Percentiles rank a stretch among this genome's conserved stretches.
Evolutionary conservation across 441 rosid species (phyloP).

Genomic region (Macaranga tanarius): DNA sequence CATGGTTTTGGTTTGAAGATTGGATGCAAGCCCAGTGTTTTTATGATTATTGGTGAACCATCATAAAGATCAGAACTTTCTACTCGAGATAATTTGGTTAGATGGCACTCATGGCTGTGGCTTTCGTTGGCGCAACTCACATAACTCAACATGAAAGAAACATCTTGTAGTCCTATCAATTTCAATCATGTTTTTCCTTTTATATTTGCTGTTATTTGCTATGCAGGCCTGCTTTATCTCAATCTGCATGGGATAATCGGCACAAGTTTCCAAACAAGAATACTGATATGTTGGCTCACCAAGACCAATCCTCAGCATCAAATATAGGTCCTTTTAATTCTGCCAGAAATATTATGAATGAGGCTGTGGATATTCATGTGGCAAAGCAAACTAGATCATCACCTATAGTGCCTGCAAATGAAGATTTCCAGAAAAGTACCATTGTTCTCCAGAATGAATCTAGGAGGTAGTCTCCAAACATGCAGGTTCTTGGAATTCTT

Average conservation of each 20-base stretch:
- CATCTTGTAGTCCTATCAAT: neutral
- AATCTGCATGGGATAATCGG: slow-evolving; percentile 39
- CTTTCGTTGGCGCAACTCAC: neutral
- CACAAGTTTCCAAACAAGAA: slow-evolving; percentile 35
- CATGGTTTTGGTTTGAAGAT: neutral
- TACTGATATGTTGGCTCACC: slow-evolving; percentile 30
- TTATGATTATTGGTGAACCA: neutral
- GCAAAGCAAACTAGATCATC: slow-evolving; percentile 49
- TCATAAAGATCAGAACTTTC: neutral
- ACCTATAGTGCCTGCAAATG: slow-evolving; percentile 29
- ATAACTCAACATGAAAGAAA: neutral
- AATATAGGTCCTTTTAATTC: slow-evolving; percentile 30
- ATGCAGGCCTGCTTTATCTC: slow-evolving; percentile 44
- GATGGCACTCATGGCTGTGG: neutral
- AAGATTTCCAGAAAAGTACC: slow-evolving; percentile 34
- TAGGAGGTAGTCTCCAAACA: slow-evolving; percentile 41
- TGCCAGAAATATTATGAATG: slow-evolving; percentile 28
- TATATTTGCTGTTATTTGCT: neutral
- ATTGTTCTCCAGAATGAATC: slow-evolving; percentile 39
- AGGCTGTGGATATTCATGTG: slow-evolving; percentile 39
- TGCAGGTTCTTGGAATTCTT: slow-evolving; percentile 1
- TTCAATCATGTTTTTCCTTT: neutral
- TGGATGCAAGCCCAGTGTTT: slow-evolving; percentile 2
- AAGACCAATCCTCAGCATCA: slow-evolving; percentile 36
- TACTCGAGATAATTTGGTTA: neutral